Evolutionary conservation across 805 yeast species (phyloP).

Genomic region (Ogataea chonburiensis): DNA sequence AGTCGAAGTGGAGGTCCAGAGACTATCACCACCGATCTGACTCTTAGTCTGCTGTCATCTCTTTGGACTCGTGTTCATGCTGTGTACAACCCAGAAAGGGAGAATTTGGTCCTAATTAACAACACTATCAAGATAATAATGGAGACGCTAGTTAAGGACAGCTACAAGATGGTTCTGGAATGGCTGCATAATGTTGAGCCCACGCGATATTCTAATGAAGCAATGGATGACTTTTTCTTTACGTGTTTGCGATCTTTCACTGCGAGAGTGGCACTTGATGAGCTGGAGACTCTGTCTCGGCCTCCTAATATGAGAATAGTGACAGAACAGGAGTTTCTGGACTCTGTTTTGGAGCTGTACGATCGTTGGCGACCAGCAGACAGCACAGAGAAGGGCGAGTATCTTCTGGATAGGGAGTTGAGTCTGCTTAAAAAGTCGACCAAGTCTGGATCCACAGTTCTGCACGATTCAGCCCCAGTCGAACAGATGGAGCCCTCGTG

Average conservation of each 20-base stretch:
- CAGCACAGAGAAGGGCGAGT: slow-evolving; percentile 17
- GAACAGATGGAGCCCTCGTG: slow-evolving; percentile 12
- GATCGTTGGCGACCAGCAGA: slow-evolving; percentile 19
- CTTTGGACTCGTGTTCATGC: slow-evolving; percentile 14
- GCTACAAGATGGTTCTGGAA: slow-evolving; percentile 8
- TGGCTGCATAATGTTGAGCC: slow-evolving; percentile 20
- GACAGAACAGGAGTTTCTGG: slow-evolving; percentile 7
- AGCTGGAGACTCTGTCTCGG: slow-evolving; percentile 13
- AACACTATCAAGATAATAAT: slow-evolving; percentile 15
- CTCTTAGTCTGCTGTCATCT: slow-evolving; percentile 14
- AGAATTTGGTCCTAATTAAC: slow-evolving; percentile 2
- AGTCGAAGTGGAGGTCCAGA: slow-evolving; percentile 5
- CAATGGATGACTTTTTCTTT: slow-evolving; percentile 13
- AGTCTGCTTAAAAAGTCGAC: slow-evolving; percentile 17
- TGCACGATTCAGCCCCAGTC: slow-evolving; percentile 10
- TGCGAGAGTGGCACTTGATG: slow-evolving; percentile 17
- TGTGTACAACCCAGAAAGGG: slow-evolving; percentile 3
- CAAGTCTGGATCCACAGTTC: slow-evolving; percentile 16
- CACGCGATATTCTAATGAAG: slow-evolving; percentile 1
- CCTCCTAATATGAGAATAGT: too few species aligned
- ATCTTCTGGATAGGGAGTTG: slow-evolving; percentile 18
- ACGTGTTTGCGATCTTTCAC: slow-evolving; percentile 16
- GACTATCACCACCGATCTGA: slow-evolving; percentile 9
- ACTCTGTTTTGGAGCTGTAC: slow-evolving; percentile 15
- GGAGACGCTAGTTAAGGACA: slow-evolving; percentile 12